These are phyloP conservation scores for Cyclotella cryptica DNA, from an alignment of 108 stramenopile genomes.

Conservation along the genomic window DNA sequence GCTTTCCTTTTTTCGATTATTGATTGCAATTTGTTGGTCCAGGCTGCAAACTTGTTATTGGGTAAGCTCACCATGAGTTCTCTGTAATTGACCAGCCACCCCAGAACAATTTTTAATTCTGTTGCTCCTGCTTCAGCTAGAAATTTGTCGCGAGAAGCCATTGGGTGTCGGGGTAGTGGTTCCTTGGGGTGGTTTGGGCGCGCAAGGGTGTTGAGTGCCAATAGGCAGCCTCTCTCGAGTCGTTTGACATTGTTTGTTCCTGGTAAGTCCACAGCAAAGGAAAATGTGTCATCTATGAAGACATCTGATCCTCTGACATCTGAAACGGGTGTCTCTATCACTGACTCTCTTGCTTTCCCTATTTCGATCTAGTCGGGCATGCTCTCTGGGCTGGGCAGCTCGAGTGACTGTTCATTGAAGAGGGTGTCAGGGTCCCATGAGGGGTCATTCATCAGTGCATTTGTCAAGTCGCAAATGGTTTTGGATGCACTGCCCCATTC, in stretches of 20 bases:
- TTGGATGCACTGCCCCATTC: constrained; percentile 19
- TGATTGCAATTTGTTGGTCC: too few species aligned
- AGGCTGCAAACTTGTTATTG: too few species aligned
- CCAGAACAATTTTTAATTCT: constrained; percentile 22
- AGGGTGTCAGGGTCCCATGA: constrained; percentile 4
- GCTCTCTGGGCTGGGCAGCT: neutral
- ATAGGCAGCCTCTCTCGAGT: neutral
- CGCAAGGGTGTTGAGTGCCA: neutral
- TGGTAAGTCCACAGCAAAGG: constrained; percentile 2
- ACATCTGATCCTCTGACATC: neutral
- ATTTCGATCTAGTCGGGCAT: neutral
- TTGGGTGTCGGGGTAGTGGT: constrained; percentile 10
- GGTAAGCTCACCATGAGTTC: constrained; percentile 8
- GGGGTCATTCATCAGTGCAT: neutral
- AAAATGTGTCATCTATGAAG: too few species aligned
- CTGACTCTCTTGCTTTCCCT: neutral
- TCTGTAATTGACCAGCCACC: constrained; percentile 1
- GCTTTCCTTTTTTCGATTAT: too few species aligned
- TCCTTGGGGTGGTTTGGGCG: neutral
- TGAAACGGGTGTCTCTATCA: neutral
- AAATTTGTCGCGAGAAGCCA: constrained; percentile 12
- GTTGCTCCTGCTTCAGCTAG: neutral
- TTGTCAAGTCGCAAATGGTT: neutral
- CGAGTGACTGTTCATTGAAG: neutral
- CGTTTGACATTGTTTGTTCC: neutral